Percentiles rank a stretch among this genome's conserved stretches.
These are phyloP conservation scores for Verticillium klebahnii DNA, from an alignment of 2,329 filamentous ascomycete genomes.

Conservation along the genomic window DNA sequence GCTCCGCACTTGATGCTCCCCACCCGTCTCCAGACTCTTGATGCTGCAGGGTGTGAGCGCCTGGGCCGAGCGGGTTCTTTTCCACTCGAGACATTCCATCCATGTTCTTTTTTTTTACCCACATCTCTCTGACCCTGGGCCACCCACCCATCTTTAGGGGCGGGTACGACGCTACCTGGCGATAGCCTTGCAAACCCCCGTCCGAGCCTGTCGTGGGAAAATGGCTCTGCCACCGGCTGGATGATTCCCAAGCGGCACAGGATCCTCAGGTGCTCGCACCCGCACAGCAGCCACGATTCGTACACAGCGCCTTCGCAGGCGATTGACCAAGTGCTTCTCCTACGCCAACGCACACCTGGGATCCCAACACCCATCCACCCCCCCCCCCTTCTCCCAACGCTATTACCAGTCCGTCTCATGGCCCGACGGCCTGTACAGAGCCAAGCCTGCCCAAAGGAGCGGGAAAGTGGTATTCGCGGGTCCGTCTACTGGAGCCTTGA, in stretches of 20 bases:
- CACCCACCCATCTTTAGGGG: not conserved
- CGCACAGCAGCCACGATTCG: not conserved
- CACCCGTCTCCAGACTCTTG: constrained; percentile 10
- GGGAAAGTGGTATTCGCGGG: constrained; percentile 8
- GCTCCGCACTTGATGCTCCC: not conserved
- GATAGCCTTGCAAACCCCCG: not conserved
- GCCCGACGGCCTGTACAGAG: not conserved
- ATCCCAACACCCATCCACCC: not conserved
- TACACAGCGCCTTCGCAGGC: not conserved
- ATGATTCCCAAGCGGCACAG: not conserved
- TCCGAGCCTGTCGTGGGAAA: not conserved
- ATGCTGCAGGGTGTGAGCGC: constrained; percentile 12
- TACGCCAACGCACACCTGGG: not conserved
- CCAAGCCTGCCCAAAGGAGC: constrained; percentile 5
- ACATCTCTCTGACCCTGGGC: not conserved
- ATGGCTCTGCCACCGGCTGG: not conserved
- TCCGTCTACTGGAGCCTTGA: constrained; percentile 7
- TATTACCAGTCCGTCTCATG: constrained; percentile 8
- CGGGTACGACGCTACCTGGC: not conserved
- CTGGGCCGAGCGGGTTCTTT: constrained; percentile 14
- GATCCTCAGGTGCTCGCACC: not conserved
- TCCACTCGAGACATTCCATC: constrained; percentile 9
- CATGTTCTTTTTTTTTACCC: constrained; percentile 13
- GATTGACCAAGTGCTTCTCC: not conserved
- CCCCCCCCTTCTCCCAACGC: not conserved